Base-by-base conservation (phyloP, 2,329 filamentous ascomycete species). In the Diaporthe ampelina region DNA sequence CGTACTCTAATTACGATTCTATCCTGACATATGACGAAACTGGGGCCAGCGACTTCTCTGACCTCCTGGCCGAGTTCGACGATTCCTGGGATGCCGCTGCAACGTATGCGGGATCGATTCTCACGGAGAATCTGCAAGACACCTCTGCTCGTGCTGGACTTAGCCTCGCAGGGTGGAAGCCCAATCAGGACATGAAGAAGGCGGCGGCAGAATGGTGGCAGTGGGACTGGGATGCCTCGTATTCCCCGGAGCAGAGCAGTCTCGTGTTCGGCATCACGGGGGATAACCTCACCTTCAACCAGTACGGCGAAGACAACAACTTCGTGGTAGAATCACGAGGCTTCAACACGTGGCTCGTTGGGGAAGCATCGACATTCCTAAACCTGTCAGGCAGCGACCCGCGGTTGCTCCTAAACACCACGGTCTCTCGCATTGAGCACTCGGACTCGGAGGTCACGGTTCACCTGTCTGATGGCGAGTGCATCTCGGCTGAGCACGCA, bases 121-220 rank as follows among this genome's bases (percentile, higher is more conserved):
- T 93, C 17, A 84, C 81, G 0, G 81, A 91, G 1, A 92, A 92
- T 76, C 80, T 91, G 11, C 91, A 92, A 76, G 92, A 94, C 78
- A 84, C 86, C 13, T 92, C 87, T 48, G 85, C 86, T n/a, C 88
- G 91, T 32, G 86, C 89, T 0, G 92, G 89, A 0, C 81, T 93
- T 10, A 86, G 85, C 13, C 79, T 92, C n/a, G 87, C 87, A 0
- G 91, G 89, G 1, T 94, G 91, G 91, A 89, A 89, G 70, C 90
- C 91, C 0, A 86, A 85, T 71, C 85, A 85, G 71, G 85, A 92
- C 69, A 88, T 88, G 83, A 83, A 86, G 19, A 86, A 85, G 3
- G 88, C 91, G 73, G 90, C 91, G 0, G 86, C 90, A 1, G 92
- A 94, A 73, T 94, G 91, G 88, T 87, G 83, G 83, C 80, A 78